Percentiles rank a stretch among this genome's conserved stretches.
These are phyloP conservation scores for Vanrija pseudolonga DNA, from an alignment of 1,284 basidiomycete genomes.

Conservation along the genomic window DNA sequence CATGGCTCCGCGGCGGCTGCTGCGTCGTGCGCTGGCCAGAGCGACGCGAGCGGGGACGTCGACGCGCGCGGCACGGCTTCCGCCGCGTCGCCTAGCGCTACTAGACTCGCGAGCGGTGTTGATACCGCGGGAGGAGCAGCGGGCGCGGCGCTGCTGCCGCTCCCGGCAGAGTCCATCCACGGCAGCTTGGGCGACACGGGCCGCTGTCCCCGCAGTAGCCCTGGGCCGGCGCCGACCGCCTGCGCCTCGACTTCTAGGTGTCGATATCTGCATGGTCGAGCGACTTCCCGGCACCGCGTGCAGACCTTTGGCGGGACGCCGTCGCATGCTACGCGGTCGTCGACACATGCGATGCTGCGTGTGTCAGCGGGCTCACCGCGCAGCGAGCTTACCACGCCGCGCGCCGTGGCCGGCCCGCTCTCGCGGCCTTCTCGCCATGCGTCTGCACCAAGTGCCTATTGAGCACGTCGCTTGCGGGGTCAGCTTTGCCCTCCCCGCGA, in stretches of 20 bases:
- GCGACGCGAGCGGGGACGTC: background rate
- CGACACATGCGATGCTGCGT: constrained; percentile 11
- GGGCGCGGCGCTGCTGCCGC: background rate
- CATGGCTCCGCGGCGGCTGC: background rate
- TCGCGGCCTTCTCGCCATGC: constrained; percentile 14
- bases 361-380: background rate
- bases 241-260: constrained; percentile 11
- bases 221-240: background rate
- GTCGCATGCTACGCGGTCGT: constrained; percentile 10
- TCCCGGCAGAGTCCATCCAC: background rate
- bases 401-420: constrained; percentile 17
- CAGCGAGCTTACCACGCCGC: constrained; percentile 14
- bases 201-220: background rate
- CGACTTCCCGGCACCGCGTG: constrained; percentile 6
- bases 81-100: background rate
- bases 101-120: background rate
- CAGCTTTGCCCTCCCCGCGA: background rate
- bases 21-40: background rate
- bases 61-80: background rate
- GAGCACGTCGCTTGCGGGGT: constrained; percentile 19
- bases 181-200: background rate
- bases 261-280: constrained; percentile 8
- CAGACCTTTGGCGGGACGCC: constrained; percentile 15
- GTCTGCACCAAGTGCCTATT: constrained; percentile 20
- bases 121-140: too few species aligned